Evolutionary conservation across 306 rosid species (phyloP).

Genomic region (Quercus berberidifolia): DNA sequence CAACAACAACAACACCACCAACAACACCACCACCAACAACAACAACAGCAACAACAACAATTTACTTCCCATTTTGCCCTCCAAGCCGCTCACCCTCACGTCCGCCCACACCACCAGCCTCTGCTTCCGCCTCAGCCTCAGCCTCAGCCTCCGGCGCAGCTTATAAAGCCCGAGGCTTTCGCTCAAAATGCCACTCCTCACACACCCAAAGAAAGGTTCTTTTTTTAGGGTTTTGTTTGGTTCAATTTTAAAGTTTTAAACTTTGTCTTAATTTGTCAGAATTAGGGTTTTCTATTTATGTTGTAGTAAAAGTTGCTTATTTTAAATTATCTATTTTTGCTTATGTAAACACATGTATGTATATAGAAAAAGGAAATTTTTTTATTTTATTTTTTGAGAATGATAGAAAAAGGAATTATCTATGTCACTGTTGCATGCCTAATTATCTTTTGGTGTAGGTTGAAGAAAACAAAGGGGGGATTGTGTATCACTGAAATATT

Average conservation of each 20-base stretch:
- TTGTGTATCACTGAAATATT: not conserved
- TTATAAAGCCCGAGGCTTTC: conserved; percentile 16
- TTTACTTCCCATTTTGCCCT: conserved; percentile 67
- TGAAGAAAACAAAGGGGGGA: not conserved
- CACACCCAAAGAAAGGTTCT: conserved; percentile 49
- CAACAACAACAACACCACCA: conserved; percentile 10
- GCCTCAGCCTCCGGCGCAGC: conserved; percentile 4
- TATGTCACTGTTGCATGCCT: not conserved
- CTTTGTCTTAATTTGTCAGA: not conserved
- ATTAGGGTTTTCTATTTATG: not conserved
- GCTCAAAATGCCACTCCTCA: conserved; percentile 33
- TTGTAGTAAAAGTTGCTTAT: not conserved
- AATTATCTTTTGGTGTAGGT: not conserved
- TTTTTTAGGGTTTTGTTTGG: not conserved
- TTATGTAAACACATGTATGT: not conserved
- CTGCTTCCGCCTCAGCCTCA: conserved; percentile 4
- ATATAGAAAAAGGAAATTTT: too few relatives aligned
- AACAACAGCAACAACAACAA: conserved; percentile 26
- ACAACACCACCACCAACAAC: conserved; percentile 18
- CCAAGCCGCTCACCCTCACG: conserved; percentile 25
- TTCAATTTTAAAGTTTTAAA: not conserved
- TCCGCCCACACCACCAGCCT: conserved; percentile 5
- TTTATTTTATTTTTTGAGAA: too few relatives aligned
- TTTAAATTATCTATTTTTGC: not conserved
- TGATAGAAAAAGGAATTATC: not conserved